Percentiles rank a stretch among this genome's conserved stretches.
Evolutionary conservation across 805 yeast species (phyloP).

Genomic region (Tetrapisispora arboricola): DNA sequence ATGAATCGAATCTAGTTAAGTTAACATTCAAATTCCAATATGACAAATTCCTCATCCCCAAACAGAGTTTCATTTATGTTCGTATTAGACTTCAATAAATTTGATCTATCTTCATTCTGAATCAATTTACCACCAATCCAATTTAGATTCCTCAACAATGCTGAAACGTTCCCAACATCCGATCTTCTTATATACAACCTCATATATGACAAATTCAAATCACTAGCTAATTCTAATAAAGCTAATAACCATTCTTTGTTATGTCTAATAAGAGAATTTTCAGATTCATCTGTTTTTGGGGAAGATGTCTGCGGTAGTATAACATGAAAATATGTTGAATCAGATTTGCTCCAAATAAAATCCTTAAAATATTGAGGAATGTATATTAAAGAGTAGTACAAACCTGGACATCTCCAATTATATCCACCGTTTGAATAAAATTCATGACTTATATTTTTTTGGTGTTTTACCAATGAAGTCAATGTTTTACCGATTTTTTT

Average conservation of each 20-base stretch:
- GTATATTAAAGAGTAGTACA: slow-evolving; percentile 17
- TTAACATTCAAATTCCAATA: slow-evolving; percentile 25
- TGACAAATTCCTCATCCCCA: slow-evolving; percentile 22
- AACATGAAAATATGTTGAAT: slow-evolving; percentile 14
- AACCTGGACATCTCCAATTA: slow-evolving; percentile 20
- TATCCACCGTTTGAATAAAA: not conserved
- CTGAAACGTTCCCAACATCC: slow-evolving; percentile 11
- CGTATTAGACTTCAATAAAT: slow-evolving; percentile 2
- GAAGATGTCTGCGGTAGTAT: slow-evolving; percentile 8
- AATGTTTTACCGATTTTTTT: slow-evolving; percentile 9
- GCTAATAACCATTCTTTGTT: slow-evolving; percentile 22
- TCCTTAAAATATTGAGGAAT: slow-evolving; percentile 18
- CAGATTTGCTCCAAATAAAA: slow-evolving; percentile 19
- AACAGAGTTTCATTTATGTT: slow-evolving; percentile 11
- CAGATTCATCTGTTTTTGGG: not conserved
- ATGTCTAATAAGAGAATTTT: not conserved
- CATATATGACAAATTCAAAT: slow-evolving; percentile 10
- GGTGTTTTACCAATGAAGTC: slow-evolving; percentile 1
- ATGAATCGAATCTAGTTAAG: no score
- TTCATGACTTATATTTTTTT: not conserved
- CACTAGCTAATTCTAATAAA: slow-evolving; percentile 19
- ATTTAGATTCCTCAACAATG: slow-evolving; percentile 20
- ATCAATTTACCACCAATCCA: slow-evolving; percentile 27
- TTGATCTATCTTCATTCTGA: slow-evolving; percentile 19
- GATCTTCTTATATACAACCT: slow-evolving; percentile 18